phyloP scores from a whole-genome alignment of 768 basidiomycete species.

The Tricholoma saponaceum region DNA sequence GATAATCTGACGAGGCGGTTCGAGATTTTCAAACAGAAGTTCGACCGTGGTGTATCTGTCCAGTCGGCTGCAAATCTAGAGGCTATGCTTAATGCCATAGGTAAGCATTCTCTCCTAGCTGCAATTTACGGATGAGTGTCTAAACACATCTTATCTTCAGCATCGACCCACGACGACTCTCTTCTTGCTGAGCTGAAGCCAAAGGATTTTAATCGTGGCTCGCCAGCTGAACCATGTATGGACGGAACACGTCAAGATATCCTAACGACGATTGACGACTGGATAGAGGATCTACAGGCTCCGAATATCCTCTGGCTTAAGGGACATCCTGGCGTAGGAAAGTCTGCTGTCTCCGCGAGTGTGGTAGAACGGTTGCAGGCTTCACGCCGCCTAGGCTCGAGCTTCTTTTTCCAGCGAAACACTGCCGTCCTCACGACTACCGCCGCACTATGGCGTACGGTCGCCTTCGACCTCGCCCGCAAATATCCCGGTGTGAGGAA shows the following conservation, averaged over 20 bases:
- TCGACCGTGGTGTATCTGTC: conserved; percentile 20
- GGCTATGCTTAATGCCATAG: conserved; percentile 7
- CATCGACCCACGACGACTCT: conserved; percentile 10
- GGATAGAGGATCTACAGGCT: conserved; percentile 11
- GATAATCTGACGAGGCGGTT: conserved; percentile 11
- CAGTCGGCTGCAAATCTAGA: conserved; percentile 15
- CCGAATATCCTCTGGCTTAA: conserved; percentile 18
- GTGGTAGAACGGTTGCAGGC: conserved; percentile 4
- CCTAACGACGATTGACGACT: neutral
- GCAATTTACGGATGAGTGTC: neutral
- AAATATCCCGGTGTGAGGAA: conserved; percentile 10
- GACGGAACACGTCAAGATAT: conserved; percentile 10
- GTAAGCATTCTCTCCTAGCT: neutral
- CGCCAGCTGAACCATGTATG: conserved; percentile 8
- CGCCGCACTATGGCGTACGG: conserved; percentile 13
- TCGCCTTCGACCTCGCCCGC: conserved; percentile 18
- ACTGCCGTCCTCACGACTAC: conserved; percentile 7
- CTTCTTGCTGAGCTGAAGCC: conserved; percentile 11
- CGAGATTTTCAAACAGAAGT: conserved; percentile 15
- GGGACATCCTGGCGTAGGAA: conserved; percentile 20
- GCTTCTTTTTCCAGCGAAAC: conserved; percentile 14
- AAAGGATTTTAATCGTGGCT: conserved; percentile 1
- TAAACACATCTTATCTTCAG: neutral
- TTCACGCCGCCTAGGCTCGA: conserved; percentile 7
- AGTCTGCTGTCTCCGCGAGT: conserved; percentile 17